These are phyloP conservation scores for Phytomonas sp. DNA, from an alignment of 208 protist genomes.

Conservation along the genomic window DNA sequence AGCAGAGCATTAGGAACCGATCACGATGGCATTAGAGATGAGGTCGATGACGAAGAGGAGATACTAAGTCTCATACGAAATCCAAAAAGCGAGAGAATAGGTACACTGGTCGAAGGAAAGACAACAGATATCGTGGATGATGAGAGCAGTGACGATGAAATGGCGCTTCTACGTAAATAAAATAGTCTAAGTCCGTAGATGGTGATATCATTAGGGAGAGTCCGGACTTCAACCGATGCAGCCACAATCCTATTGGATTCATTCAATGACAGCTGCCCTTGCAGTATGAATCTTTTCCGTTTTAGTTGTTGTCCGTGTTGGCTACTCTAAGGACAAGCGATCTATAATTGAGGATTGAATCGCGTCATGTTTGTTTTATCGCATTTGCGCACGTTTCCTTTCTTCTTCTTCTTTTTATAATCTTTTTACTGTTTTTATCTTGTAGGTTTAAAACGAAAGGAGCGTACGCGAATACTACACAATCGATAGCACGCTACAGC, in stretches of 20 bases:
- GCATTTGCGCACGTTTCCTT: neutral
- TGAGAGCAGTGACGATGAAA: slow-evolving; percentile 39
- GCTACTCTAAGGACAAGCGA: no score
- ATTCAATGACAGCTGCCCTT: no score
- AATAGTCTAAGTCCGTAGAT: no score
- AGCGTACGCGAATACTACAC: no score
- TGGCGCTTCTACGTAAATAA: slow-evolving; percentile 18
- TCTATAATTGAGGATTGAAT: no score
- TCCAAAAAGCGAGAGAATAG: neutral
- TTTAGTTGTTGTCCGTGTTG: no score
- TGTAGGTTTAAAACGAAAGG: neutral
- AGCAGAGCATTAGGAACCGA: neutral
- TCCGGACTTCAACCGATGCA: no score
- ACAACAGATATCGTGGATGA: slow-evolving; percentile 10
- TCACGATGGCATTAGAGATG: slow-evolving; percentile 2
- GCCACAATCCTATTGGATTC: no score
- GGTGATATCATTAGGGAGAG: no score
- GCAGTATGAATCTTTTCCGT: no score
- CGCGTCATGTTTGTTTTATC: no score
- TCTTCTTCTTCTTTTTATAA: neutral
- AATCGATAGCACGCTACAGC: no score
- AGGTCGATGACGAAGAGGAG: slow-evolving; percentile 23
- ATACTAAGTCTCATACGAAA: slow-evolving; percentile 23
- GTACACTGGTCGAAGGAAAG: neutral
- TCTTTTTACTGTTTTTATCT: neutral